A percentile compares a stretch with the other conserved stretches of the same genome.
These are phyloP conservation scores for Hypoxylon rubiginosum DNA, from an alignment of 2,329 filamentous ascomycete genomes.

Conservation along the genomic window DNA sequence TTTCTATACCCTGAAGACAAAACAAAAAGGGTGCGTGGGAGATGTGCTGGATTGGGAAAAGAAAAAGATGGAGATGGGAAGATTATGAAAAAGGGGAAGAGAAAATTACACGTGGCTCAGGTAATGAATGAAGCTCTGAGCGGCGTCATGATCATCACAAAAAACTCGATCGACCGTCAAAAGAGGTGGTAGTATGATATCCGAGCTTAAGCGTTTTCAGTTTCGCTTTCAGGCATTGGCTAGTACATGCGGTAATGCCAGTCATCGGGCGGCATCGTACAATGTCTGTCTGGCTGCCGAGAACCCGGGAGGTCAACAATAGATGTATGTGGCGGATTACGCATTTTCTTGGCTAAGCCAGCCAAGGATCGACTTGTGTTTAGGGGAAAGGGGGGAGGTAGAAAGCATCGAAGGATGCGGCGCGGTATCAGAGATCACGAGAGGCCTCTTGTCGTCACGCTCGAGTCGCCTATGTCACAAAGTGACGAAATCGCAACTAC, in stretches of 20 bases:
- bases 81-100: background rate
- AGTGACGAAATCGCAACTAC: background rate
- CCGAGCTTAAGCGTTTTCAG: background rate
- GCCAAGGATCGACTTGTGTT: background rate
- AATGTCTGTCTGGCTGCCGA: background rate
- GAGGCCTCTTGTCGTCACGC: background rate
- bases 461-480: background rate
- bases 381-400: constrained; percentile 1
- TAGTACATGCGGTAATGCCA: background rate
- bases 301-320: background rate
- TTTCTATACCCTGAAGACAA: background rate
- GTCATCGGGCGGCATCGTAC: background rate
- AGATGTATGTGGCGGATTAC: constrained; percentile 16
- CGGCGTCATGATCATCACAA: background rate
- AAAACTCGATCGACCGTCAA: background rate
- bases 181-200: background rate
- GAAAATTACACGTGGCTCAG: constrained; percentile 1
- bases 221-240: background rate
- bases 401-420: background rate
- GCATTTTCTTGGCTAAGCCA: background rate
- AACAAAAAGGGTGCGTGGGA: background rate
- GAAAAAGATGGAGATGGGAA: background rate
- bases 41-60: too few species aligned
- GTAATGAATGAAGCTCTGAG: background rate
- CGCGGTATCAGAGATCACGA: background rate